These are phyloP conservation scores for Halophytophthora polymorphica DNA, from an alignment of 352 stramenopile species.

Conservation along the genomic window DNA sequence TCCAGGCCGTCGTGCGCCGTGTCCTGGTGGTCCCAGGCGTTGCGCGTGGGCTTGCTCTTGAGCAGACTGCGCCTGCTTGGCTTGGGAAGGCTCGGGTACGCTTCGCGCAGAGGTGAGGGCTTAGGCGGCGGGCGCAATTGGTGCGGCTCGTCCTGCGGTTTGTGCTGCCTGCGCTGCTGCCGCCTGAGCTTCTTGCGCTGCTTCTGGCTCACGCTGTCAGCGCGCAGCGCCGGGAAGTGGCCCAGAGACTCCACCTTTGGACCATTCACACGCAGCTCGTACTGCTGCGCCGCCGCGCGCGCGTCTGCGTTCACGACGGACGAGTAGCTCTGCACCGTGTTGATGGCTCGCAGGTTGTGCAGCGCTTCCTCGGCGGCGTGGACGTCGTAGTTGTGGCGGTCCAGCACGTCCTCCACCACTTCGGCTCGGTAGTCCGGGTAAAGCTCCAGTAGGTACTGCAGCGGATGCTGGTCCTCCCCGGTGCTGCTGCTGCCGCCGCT, in stretches of 20 bases:
- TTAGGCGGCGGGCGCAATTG: slow-evolving; percentile 25
- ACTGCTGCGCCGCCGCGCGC: slow-evolving; percentile 14
- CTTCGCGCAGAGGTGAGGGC: slow-evolving; percentile 20
- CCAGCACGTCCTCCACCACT: slow-evolving; percentile 62
- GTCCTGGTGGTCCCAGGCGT: slow-evolving; percentile 33
- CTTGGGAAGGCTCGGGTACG: slow-evolving; percentile 19
- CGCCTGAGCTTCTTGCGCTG: slow-evolving; percentile 31
- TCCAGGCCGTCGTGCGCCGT: slow-evolving; percentile 23
- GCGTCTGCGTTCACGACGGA: slow-evolving; percentile 40
- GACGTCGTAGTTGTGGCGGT: slow-evolving; percentile 55
- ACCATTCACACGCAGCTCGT: slow-evolving; percentile 19
- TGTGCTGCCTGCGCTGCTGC: slow-evolving; percentile 23
- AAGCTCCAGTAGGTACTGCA: slow-evolving; percentile 48
- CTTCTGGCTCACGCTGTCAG: slow-evolving; percentile 25
- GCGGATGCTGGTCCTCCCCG: slow-evolving; percentile 43
- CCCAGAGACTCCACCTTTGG: slow-evolving; percentile 44
- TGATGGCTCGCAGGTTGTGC: slow-evolving; percentile 47
- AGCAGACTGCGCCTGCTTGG: slow-evolving; percentile 6
- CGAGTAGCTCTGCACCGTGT: slow-evolving; percentile 61
- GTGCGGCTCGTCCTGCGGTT: slow-evolving; percentile 20
- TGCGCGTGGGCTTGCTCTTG: slow-evolving; percentile 14
- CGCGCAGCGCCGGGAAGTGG: slow-evolving; percentile 47
- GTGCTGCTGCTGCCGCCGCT: too few relatives aligned
- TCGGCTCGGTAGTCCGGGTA: slow-evolving; percentile 58
- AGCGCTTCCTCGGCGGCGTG: slow-evolving; percentile 50